A percentile compares a stretch with the other conserved stretches of the same genome.
Evolutionary conservation across 2,329 filamentous ascomycete genomes (phyloP).

Genomic region (Talaromyces sp.): DNA sequence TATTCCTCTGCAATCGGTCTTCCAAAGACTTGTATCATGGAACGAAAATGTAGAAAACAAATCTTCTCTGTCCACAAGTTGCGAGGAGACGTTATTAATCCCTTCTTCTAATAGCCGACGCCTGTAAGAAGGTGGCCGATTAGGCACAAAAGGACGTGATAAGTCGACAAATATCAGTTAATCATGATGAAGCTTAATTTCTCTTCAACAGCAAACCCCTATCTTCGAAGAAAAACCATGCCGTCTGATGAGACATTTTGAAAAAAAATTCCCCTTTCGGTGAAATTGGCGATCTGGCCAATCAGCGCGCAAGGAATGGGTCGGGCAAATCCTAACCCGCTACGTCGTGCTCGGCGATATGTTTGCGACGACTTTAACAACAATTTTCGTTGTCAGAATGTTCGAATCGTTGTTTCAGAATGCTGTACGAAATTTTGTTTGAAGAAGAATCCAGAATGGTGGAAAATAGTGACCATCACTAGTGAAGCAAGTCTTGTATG

Average conservation of each 20-base stretch:
- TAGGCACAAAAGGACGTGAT: not conserved
- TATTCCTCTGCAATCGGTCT: not conserved
- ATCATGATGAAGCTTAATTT: not conserved
- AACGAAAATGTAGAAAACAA: not conserved
- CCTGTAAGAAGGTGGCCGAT: not conserved
- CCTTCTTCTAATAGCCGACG: not conserved
- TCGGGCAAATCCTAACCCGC: not conserved
- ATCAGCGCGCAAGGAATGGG: not conserved
- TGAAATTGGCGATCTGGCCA: constrained; percentile 8
- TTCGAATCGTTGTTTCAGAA: constrained; percentile 12
- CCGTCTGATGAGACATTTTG: not conserved
- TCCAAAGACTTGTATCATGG: not conserved
- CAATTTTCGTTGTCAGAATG: not conserved
- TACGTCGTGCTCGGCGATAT: not conserved
- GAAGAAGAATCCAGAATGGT: no score
- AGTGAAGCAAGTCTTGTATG: no score
- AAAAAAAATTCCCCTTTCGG: not conserved
- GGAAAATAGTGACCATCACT: no score
- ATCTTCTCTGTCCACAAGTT: not conserved
- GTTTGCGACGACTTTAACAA: not conserved
- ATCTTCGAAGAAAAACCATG: not conserved
- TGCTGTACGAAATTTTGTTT: no score
- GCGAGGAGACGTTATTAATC: not conserved
- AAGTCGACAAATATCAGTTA: not conserved
- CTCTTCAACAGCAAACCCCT: not conserved